Base-by-base conservation (phyloP, 2,329 filamentous ascomycete species). In the Beauveria brongniartii region DNA sequence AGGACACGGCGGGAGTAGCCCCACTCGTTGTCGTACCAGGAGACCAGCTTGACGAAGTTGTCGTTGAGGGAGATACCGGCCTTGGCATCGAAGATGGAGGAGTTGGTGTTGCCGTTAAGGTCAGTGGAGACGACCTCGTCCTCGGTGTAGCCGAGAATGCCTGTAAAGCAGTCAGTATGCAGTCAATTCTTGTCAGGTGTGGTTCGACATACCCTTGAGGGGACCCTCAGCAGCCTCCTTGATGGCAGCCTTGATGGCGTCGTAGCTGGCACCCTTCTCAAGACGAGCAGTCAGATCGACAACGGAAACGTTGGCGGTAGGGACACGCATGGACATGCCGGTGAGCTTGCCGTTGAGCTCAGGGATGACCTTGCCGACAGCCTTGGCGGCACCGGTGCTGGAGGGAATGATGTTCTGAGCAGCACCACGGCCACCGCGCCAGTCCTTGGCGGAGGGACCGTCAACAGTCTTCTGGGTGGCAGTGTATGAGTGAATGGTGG, bases 11-110 rank as follows among this genome's bases (percentile, higher is more conserved):
- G 92, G 78, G 90, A 95, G 89, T 99, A 97, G 74, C 92, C 94
- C 92, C 92, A 97, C 87, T 97, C 93, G 85, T 97, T 97, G 85
- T 96, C 92, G 82, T 96, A 96, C 94, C 93, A 97, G 72, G 88
- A 88, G 77, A 97, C 89, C 65, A 99, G 86, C 90, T 99, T 99
- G 85, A 96, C 87, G 78, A 97, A 97, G 88, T 97, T 92, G 74
- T 92, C 80, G 87, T 97, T 99, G 72, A 99, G 89, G 68, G 92
- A 90, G 80, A 99, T 97, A 85, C 94, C 94, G 64, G 94, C 94
- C 89, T 96, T 96, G 78, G 92, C 92, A 78, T 99, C 94, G 80
- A 99, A 97, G 86, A 97, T 96, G 82, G 92, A 97, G 69, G 92
- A 97, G 86, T 87, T 80, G 76, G 82, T 84, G 84, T 97, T 90